Evolutionary conservation across 2,329 filamentous ascomycete species (phyloP).

Genomic region (Pyrenophora seminiperda): DNA sequence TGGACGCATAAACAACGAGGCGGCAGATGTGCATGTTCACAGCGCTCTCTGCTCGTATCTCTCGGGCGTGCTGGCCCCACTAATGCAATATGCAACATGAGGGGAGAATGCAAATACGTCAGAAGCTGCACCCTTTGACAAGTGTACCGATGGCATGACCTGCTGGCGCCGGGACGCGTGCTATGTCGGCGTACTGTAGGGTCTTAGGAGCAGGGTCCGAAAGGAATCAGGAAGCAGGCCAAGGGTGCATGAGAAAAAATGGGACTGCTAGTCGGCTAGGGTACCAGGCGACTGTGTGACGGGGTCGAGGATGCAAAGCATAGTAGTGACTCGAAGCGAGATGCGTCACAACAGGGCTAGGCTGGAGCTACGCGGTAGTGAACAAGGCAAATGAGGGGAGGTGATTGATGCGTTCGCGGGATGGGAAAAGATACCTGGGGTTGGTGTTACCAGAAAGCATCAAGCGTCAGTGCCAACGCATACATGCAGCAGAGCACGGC

Average conservation of each 20-base stretch:
- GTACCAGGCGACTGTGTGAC: slow-evolving; percentile 42
- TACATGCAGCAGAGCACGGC: slow-evolving; percentile 47
- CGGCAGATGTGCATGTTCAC: slow-evolving; percentile 35
- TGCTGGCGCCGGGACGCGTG: slow-evolving; percentile 38
- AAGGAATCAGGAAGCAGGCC: slow-evolving; percentile 37
- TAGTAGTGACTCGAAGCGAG: slow-evolving; percentile 41
- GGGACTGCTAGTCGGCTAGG: slow-evolving; percentile 34
- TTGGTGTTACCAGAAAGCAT: slow-evolving; percentile 43
- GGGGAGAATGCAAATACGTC: slow-evolving; percentile 38
- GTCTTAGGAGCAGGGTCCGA: slow-evolving; percentile 19
- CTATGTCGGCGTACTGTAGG: slow-evolving; percentile 23
- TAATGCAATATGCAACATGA: slow-evolving; percentile 43
- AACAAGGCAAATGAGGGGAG: slow-evolving; percentile 26
- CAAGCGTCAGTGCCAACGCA: slow-evolving; percentile 25
- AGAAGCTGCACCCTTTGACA: slow-evolving; percentile 39
- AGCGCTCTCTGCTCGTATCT: slow-evolving; percentile 29
- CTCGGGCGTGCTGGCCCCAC: slow-evolving; percentile 34
- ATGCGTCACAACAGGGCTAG: slow-evolving; percentile 42
- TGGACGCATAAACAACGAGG: slow-evolving; percentile 41
- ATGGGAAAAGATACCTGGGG: slow-evolving; percentile 40
- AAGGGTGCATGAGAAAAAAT: slow-evolving; percentile 30
- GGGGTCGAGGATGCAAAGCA: slow-evolving; percentile 38
- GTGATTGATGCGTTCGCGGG: slow-evolving; percentile 47
- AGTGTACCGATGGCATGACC: slow-evolving; percentile 34
- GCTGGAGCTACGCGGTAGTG: slow-evolving; percentile 37